Conservation (phyloP, 768 basidiomycete species). For the Hirschioporus abietinus region DNA sequence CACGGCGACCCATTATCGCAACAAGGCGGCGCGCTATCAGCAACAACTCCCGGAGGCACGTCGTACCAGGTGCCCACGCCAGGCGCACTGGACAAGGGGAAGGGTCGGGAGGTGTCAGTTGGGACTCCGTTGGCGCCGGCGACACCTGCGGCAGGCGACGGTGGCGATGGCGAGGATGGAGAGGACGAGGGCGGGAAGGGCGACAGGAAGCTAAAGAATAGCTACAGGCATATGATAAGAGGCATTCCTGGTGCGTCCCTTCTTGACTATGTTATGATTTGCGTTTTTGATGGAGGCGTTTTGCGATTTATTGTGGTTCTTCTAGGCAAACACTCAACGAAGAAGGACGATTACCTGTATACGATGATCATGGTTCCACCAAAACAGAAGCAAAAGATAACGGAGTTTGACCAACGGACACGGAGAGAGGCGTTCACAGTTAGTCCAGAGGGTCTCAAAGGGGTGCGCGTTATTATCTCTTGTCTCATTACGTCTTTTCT, state of each 20-base stretch:
- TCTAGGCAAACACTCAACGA: slow-evolving; percentile 72
- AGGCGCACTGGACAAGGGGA: slow-evolving; percentile 21
- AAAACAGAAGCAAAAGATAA: slow-evolving; percentile 62
- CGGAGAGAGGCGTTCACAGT: slow-evolving; percentile 71
- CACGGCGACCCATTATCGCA: slow-evolving; percentile 20
- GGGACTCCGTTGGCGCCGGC: slow-evolving; percentile 20
- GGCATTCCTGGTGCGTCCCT: slow-evolving; percentile 57
- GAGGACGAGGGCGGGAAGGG: slow-evolving; percentile 51
- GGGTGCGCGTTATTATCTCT: slow-evolving; percentile 41
- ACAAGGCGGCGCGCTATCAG: neutral
- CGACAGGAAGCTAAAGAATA: slow-evolving; percentile 69
- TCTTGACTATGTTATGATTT: neutral
- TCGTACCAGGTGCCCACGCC: slow-evolving; percentile 18
- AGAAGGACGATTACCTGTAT: slow-evolving; percentile 70
- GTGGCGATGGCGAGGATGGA: slow-evolving; percentile 29
- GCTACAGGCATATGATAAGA: slow-evolving; percentile 73
- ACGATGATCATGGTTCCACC: slow-evolving; percentile 63
- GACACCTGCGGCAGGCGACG: slow-evolving; percentile 31
- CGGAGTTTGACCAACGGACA: slow-evolving; percentile 57
- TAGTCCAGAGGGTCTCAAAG: slow-evolving; percentile 66
- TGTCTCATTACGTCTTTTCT: slow-evolving; percentile 10
- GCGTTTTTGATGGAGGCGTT: slow-evolving; percentile 4
- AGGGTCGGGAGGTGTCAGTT: slow-evolving; percentile 24
- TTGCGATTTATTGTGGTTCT: neutral
- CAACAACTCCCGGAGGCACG: slow-evolving; percentile 12